Percentiles rank a stretch among this genome's conserved stretches.
phyloP scores from a whole-genome alignment of 1,139 yeast genomes.

The Nadsonia starkeyi-henricii region DNA sequence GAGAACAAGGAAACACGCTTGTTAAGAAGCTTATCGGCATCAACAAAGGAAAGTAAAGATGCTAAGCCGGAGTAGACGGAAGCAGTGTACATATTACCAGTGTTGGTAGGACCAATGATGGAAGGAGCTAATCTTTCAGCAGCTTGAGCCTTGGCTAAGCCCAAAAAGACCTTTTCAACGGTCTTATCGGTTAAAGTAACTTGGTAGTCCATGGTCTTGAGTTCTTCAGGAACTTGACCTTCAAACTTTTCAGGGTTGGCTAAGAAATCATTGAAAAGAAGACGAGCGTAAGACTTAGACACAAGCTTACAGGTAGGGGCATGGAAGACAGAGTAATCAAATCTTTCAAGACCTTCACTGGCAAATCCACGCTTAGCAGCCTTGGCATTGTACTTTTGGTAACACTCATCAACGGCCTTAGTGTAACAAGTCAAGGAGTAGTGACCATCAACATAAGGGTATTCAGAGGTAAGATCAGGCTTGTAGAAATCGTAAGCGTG shows the following conservation, averaged over 20 bases:
- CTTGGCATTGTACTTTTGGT: constrained; percentile 69
- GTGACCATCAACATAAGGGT: constrained; percentile 97
- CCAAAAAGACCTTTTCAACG: constrained; percentile 75
- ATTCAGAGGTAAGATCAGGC: constrained; percentile 93
- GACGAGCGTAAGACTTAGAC: constrained; percentile 82
- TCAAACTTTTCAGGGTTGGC: constrained; percentile 38
- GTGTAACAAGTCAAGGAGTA: constrained; percentile 89
- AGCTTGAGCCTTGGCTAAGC: constrained; percentile 58
- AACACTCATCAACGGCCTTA: constrained; percentile 81
- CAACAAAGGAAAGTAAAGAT: constrained; percentile 65
- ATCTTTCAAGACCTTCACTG: constrained; percentile 39
- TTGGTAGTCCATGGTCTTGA: constrained; percentile 57
- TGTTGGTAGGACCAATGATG: constrained; percentile 80
- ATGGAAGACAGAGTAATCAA: constrained; percentile 94
- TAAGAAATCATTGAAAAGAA: constrained; percentile 76
- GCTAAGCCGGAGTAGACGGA: constrained; percentile 81
- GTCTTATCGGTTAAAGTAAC: constrained; percentile 64
- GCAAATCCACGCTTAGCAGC: constrained; percentile 40
- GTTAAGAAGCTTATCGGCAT: constrained; percentile 56
- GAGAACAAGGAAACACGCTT: constrained; percentile 90
- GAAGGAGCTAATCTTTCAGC: constrained; percentile 68
- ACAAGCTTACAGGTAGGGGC: constrained; percentile 97
- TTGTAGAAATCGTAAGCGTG: constrained; percentile 96
- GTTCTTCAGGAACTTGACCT: constrained; percentile 48
- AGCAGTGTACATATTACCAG: constrained; percentile 98